Evolutionary conservation across 2,329 filamentous ascomycete genomes (phyloP).

Genomic region (Diaporthe sp.): DNA sequence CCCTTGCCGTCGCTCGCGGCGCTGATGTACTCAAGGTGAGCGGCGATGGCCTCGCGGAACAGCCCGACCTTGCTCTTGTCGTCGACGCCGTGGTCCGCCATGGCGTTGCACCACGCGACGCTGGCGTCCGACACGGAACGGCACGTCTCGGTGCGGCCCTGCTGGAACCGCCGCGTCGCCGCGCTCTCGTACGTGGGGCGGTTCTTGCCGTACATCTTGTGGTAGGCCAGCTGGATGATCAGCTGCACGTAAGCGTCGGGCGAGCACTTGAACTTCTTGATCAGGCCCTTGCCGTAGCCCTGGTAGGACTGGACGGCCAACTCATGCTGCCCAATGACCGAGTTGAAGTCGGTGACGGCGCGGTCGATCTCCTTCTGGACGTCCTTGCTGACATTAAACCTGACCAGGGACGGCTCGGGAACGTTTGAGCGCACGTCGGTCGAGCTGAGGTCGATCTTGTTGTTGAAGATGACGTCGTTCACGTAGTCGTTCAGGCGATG

Average conservation of each 20-base stretch:
- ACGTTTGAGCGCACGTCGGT: conserved; percentile 84
- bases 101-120: conserved; percentile 89
- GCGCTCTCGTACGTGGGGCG: conserved; percentile 98
- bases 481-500: conserved; percentile 97
- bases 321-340: conserved; percentile 89
- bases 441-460: conserved; percentile 92
- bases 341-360: conserved; percentile 82
- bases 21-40: conserved; percentile 90
- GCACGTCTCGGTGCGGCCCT: conserved; percentile 96
- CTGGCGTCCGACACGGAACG: conserved; percentile 92
- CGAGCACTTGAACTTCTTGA: conserved; percentile 99
- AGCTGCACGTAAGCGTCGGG: conserved; percentile 98
- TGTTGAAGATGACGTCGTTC: conserved; percentile 91
- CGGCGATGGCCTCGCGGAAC: conserved; percentile 84
- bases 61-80: conserved; percentile 77
- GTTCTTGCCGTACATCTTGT: conserved; percentile 99
- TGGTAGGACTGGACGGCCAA: conserved; percentile 96
- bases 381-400: conserved; percentile 82
- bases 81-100: conserved; percentile 77
- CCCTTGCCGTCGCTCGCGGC: conserved; percentile 93
- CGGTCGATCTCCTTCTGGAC: conserved; percentile 83
- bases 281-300: conserved; percentile 96
- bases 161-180: conserved; percentile 93
- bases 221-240: conserved; percentile 97
- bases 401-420: conserved; percentile 82